Percentiles rank a stretch among this genome's conserved stretches.
These are phyloP conservation scores for Petasospora fabianii DNA, from an alignment of 1,139 yeast species.

Conservation along the genomic window DNA sequence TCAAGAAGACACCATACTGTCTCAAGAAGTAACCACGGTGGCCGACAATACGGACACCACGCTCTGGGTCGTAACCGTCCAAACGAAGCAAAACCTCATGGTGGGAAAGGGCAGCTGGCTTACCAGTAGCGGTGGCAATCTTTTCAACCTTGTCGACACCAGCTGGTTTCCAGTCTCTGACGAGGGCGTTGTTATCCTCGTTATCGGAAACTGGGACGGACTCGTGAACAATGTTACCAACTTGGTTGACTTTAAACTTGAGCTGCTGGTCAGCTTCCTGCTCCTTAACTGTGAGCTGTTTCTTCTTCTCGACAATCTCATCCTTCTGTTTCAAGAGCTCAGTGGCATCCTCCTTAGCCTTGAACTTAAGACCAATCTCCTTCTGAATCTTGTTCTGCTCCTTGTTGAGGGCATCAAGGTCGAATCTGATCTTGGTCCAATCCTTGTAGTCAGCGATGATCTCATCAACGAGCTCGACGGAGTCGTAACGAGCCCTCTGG, in stretches of 20 bases:
- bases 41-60: slow-evolving; percentile 97
- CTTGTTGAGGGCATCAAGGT: slow-evolving; percentile 87
- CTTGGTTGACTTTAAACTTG: slow-evolving; percentile 75
- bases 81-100: slow-evolving; percentile 92
- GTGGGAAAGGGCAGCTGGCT: slow-evolving; percentile 81
- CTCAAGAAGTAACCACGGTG: slow-evolving; percentile 98
- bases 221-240: slow-evolving; percentile 93
- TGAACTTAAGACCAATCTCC: slow-evolving; percentile 87
- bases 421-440: slow-evolving; percentile 92
- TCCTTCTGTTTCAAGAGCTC: slow-evolving; percentile 83
- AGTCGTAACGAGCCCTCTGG: slow-evolving; percentile 90
- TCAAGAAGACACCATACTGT: slow-evolving; percentile 92
- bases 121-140: slow-evolving; percentile 69
- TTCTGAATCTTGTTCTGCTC: slow-evolving; percentile 83
- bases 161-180: slow-evolving; percentile 83
- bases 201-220: slow-evolving; percentile 82
- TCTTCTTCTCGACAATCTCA: slow-evolving; percentile 64
- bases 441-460: slow-evolving; percentile 84
- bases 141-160: slow-evolving; percentile 52
- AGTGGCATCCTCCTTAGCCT: slow-evolving; percentile 90
- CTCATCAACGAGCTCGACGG: slow-evolving; percentile 94
- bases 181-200: slow-evolving; percentile 87
- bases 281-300: slow-evolving; percentile 61
- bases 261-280: slow-evolving; percentile 74
- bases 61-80: slow-evolving; percentile 98